Conservation (phyloP, 2,329 filamentous ascomycete species). For the Simplicillium sp. region DNA sequence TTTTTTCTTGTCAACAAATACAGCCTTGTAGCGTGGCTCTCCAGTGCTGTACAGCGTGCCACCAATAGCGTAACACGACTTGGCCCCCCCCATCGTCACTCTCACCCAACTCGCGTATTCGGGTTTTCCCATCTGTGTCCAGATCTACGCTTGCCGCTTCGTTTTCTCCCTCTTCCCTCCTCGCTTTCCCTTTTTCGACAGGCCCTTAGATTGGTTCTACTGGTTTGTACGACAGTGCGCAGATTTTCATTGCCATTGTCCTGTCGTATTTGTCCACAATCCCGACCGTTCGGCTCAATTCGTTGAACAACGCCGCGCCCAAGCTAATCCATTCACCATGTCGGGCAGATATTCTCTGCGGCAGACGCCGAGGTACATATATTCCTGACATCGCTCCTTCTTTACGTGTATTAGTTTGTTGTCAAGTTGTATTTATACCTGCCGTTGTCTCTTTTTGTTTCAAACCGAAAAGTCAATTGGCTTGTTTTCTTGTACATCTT, state of each 20-base stretch:
- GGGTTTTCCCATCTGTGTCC: no score
- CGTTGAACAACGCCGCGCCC: no score
- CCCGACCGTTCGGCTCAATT: not conserved
- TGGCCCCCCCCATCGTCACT: no score
- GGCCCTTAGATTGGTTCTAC: no score
- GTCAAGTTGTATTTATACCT: not conserved
- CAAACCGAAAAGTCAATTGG: not conserved
- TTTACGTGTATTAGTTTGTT: not conserved
- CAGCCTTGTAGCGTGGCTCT: no score
- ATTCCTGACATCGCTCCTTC: not conserved
- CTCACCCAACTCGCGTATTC: no score
- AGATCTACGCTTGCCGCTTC: not conserved
- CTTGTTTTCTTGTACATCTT: no score
- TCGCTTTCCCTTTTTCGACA: not conserved
- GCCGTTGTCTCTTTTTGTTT: conserved; percentile 4
- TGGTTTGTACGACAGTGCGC: no score
- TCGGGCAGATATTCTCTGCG: conserved; percentile 27
- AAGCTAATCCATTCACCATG: conserved; percentile 14
- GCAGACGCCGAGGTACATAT: conserved; percentile 25
- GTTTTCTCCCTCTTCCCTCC: conserved; percentile 1
- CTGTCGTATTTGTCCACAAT: not conserved
- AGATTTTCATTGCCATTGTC: not conserved
- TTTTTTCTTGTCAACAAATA: no score
- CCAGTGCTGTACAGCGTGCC: no score
- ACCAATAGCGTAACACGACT: no score